These are phyloP conservation scores for Cordyceps militaris DNA, from an alignment of 2,329 filamentous ascomycete genomes.

Conservation along the genomic window DNA sequence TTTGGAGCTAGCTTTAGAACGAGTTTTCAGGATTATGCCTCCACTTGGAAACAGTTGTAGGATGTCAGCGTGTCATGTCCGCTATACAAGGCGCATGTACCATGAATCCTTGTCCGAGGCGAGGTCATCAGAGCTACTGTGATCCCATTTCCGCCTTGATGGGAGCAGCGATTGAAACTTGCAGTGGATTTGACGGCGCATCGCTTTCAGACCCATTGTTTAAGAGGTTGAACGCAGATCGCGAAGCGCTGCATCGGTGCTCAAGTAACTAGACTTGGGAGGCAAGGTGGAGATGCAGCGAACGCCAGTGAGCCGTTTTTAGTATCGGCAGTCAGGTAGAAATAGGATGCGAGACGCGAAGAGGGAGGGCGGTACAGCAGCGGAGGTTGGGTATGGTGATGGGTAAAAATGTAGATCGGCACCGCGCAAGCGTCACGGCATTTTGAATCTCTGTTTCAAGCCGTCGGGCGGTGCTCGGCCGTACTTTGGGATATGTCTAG, in stretches of 20 bases:
- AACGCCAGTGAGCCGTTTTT: not conserved
- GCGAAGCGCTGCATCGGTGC: constrained; percentile 3
- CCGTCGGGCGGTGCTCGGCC: constrained; percentile 31
- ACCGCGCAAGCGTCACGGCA: constrained; percentile 6
- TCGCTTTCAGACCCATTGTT: constrained; percentile 32
- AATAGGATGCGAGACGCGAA: not conserved
- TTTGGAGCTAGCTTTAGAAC: not conserved
- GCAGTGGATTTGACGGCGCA: constrained; percentile 29
- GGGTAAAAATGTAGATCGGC: not conserved
- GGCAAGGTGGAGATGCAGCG: constrained; percentile 9
- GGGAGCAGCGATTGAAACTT: constrained; percentile 25
- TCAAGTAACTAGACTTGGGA: constrained; percentile 7
- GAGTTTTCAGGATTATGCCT: not conserved
- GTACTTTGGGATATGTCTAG: constrained; percentile 27
- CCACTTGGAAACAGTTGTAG: not conserved
- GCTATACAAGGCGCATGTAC: constrained; percentile 19
- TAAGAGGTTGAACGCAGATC: constrained; percentile 8
- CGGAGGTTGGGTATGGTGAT: not conserved
- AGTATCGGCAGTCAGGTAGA: not conserved
- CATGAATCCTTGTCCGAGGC: constrained; percentile 18
- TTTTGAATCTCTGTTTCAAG: constrained; percentile 23
- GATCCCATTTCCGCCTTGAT: constrained; percentile 24
- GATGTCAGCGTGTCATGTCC: not conserved
- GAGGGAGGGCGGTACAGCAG: not conserved
- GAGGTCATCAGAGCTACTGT: constrained; percentile 15